phyloP scores from a whole-genome alignment of 495 filamentous ascomycete genomes.

The Durotheca rogersii region DNA sequence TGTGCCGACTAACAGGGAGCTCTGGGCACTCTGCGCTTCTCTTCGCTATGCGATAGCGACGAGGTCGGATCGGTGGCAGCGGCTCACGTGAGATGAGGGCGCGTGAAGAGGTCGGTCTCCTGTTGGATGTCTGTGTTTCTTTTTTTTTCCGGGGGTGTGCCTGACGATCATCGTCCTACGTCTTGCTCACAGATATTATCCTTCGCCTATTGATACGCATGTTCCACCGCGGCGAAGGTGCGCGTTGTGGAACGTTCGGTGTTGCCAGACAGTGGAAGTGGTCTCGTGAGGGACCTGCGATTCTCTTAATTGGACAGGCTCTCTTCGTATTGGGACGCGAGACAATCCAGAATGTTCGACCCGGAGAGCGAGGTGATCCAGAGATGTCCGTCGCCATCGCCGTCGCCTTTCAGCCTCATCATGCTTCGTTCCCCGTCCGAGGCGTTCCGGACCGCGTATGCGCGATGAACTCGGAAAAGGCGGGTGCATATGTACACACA shows the following conservation, averaged over 20 bases:
- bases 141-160: slow-evolving; percentile 21
- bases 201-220: background rate
- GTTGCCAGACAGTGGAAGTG: background rate
- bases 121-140: slow-evolving; percentile 17
- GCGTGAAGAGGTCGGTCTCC: slow-evolving; percentile 12
- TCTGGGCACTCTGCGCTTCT: too few species aligned
- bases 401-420: slow-evolving; percentile 18
- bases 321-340: background rate
- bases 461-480: slow-evolving; percentile 13
- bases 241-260: background rate
- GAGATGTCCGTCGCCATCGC: too few species aligned
- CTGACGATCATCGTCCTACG: slow-evolving; percentile 24
- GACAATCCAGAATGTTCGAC: background rate
- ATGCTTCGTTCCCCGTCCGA: background rate
- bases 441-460: slow-evolving; percentile 4
- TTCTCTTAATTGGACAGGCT: background rate
- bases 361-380: background rate
- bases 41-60: too few species aligned
- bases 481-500: slow-evolving; percentile 22
- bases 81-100: slow-evolving; percentile 11
- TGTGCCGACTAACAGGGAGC: background rate
- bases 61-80: slow-evolving; percentile 14
- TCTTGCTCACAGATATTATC: background rate
- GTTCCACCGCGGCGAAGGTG: background rate
- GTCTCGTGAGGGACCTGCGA: background rate